A percentile compares a stretch with the other conserved stretches of the same genome.
These are phyloP conservation scores for Glomus cerebriforme DNA, from an alignment of 192 early-diverging fungal genomes.

Conservation along the genomic window DNA sequence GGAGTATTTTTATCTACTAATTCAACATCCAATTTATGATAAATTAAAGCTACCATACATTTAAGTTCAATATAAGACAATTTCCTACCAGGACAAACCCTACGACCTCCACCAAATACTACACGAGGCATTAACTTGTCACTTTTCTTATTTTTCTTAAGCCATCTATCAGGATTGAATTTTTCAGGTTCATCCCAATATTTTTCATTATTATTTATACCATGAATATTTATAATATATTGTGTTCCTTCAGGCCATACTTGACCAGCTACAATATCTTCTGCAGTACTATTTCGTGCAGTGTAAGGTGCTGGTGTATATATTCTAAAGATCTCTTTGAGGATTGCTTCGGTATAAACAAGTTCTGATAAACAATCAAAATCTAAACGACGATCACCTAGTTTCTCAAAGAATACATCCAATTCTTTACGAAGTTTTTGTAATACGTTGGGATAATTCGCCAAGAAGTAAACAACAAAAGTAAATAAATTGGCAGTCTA, in stretches of 20 bases:
- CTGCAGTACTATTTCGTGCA: neutral
- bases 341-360: constrained; percentile 10
- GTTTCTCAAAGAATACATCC: neutral
- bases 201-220: neutral
- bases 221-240: constrained; percentile 4
- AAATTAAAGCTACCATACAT: neutral
- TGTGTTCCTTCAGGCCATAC: neutral
- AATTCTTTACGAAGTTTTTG: neutral
- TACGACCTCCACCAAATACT: constrained; percentile 9
- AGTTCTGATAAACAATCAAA: neutral
- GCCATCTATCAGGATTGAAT: constrained; percentile 12
- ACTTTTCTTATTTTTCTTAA: too few species aligned
- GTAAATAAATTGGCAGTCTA: constrained; percentile 17
- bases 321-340: constrained; percentile 1
- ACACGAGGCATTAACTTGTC: neutral
- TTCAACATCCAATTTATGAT: constrained; percentile 7
- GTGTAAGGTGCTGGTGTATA: neutral
- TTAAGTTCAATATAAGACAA: neutral
- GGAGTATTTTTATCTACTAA: neutral
- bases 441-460: neutral
- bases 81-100: constrained; percentile 1
- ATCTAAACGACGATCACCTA: neutral
- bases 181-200: constrained; percentile 15
- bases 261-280: neutral
- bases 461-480: constrained; percentile 5